Percentiles rank a stretch among this genome's conserved stretches.
Conservation (phyloP, 805 yeast species). For the Teunomyces gatunensis region DNA sequence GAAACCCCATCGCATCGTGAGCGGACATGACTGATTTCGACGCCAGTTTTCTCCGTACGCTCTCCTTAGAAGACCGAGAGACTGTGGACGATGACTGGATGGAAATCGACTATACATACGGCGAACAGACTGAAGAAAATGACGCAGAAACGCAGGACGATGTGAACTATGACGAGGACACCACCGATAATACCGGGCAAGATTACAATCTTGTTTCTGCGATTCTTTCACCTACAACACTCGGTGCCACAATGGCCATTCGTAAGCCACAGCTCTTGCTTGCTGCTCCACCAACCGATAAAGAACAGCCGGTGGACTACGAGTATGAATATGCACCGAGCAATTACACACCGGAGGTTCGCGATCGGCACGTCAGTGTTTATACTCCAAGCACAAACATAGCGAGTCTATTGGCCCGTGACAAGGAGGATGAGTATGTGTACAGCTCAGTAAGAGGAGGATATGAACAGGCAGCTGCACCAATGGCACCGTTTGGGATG, state of each 20-base stretch:
- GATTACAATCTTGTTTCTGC: constrained; percentile 12
- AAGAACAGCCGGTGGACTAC: constrained; percentile 8
- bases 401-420: constrained; percentile 7
- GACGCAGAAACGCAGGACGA: neutral
- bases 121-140: neutral
- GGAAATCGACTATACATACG: constrained; percentile 15
- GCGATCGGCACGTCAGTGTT: constrained; percentile 13
- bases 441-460: constrained; percentile 10
- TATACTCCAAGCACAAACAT: constrained; percentile 11
- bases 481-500: neutral
- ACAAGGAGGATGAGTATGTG: constrained; percentile 10
- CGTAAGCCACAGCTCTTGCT: constrained; percentile 27
- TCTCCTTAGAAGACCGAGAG: constrained; percentile 21
- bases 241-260: constrained; percentile 41
- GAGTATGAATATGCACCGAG: constrained; percentile 3
- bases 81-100: constrained; percentile 14
- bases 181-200: constrained; percentile 1
- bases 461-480: constrained; percentile 1
- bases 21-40: constrained; percentile 16
- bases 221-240: constrained; percentile 36
- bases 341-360: neutral
- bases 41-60: constrained; percentile 20
- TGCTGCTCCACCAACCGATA: constrained; percentile 21
- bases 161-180: neutral
- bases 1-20: neutral